Percentiles rank a stretch among this genome's conserved stretches.
Evolutionary conservation across 2,329 filamentous ascomycete species (phyloP).

Genomic region (Claviceps sp.): DNA sequence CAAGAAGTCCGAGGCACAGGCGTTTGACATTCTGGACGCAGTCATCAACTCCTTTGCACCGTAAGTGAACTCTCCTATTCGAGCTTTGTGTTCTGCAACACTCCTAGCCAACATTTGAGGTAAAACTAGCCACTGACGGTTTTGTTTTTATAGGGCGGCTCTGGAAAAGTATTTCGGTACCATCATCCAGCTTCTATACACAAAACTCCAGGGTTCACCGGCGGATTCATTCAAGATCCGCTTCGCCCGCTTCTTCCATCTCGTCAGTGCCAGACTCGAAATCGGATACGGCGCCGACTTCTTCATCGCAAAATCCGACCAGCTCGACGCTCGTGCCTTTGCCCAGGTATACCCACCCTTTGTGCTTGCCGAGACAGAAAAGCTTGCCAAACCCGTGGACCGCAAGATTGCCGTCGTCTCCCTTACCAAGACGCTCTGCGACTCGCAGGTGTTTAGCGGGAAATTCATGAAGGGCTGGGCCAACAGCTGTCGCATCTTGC

Average conservation of each 20-base stretch:
- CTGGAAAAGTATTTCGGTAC: slow-evolving; percentile 67
- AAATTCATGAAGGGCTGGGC: slow-evolving; percentile 83
- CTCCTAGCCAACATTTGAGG: too few relatives aligned
- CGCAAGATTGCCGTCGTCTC: slow-evolving; percentile 90
- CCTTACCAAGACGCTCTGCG: slow-evolving; percentile 80
- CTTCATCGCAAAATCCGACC: slow-evolving; percentile 74
- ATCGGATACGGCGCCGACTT: slow-evolving; percentile 83
- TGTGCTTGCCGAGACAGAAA: slow-evolving; percentile 78
- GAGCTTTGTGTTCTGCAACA: not conserved
- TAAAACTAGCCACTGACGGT: not conserved
- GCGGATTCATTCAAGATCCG: slow-evolving; percentile 73
- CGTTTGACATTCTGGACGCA: slow-evolving; percentile 80
- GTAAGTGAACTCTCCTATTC: slow-evolving; percentile 32
- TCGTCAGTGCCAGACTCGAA: slow-evolving; percentile 66
- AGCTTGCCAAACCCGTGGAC: slow-evolving; percentile 74
- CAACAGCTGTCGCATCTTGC: slow-evolving; percentile 75
- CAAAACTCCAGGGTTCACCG: slow-evolving; percentile 51
- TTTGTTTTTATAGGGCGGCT: slow-evolving; percentile 30
- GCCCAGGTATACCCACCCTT: slow-evolving; percentile 74
- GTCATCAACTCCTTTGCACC: slow-evolving; percentile 60
- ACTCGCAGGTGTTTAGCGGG: slow-evolving; percentile 70
- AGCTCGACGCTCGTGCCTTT: slow-evolving; percentile 68
- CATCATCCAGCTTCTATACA: slow-evolving; percentile 72
- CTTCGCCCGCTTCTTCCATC: slow-evolving; percentile 90
- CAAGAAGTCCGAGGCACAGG: slow-evolving; percentile 74